Base-by-base conservation (phyloP, 1,284 basidiomycete species). In the Naganishia albida region DNA sequence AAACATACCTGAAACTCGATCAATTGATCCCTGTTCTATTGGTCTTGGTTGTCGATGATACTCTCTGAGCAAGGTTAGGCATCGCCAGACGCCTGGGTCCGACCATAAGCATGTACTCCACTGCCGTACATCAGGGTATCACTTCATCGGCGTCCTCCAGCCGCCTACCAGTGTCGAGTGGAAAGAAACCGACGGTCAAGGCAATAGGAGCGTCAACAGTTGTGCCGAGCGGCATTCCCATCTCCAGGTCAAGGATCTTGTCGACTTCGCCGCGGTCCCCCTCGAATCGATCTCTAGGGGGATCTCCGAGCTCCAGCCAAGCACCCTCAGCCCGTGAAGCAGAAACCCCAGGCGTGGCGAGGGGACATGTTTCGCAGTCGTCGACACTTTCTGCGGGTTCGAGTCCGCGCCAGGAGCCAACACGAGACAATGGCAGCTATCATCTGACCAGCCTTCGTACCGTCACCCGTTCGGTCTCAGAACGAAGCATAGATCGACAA, bases 401-500 rank as follows among this genome's bases (percentile, higher is more conserved):
- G 12, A 25, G 20, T 13, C 13, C 46, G 8, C 20, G 7, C n/a
- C 46, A 48, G 12, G 20, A 20, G 23, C 20, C 46, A 20, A 23
- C 23, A 20, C n/a, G 7, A 13, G 20, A 20, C n/a, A 25, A 12
- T 1, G n/a, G 20, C 12, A 20, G 23, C n/a, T 2, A 48, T 20
- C 46, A 20, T 6, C 46, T 48, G 13, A 13, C 16, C 20, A 46
- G 25, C 4, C 25, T 23, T 23, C 46, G 39, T 39, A 50, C 13
- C 16, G 18, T 23, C 18, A 15, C 57, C 38, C 46, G 46, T 20
- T 25, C 57, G 10, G 13, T 49, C 39, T 60, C 48, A 23, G 55
- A 46, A 34, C 25, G 28, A 26, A 57, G 51, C 34, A 46, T 57
- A 42, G 55, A 48, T 28, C 20, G 28, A 4, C 51, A 57, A 57